Percentiles rank a stretch among this genome's conserved stretches.
Conservation (phyloP, 2,329 filamentous ascomycete genomes). For the Diaporthe amygdali region DNA sequence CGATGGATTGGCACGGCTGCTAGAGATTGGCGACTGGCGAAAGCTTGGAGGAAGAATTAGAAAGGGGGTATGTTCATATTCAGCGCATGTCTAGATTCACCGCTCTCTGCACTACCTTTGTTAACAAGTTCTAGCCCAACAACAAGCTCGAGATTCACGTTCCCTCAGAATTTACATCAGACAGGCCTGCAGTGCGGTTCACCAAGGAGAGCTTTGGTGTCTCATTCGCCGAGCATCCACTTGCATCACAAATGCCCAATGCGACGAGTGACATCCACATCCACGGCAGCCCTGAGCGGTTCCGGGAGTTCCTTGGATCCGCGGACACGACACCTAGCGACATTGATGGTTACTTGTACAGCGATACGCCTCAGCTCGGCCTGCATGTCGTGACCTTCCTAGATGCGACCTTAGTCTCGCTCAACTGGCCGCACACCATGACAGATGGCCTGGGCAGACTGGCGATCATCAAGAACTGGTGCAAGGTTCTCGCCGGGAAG, state of each 20-base stretch:
- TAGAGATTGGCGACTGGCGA: slow-evolving; percentile 50
- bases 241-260: slow-evolving; percentile 43
- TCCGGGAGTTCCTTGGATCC: slow-evolving; percentile 32
- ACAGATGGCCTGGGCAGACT: slow-evolving; percentile 51
- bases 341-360: slow-evolving; percentile 44
- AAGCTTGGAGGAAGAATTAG: slow-evolving; percentile 51
- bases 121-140: slow-evolving; percentile 21
- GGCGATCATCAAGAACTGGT: slow-evolving; percentile 52
- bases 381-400: slow-evolving; percentile 54
- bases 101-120: not conserved
- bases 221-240: slow-evolving; percentile 45
- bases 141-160: slow-evolving; percentile 40
- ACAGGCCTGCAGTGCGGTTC: slow-evolving; percentile 46
- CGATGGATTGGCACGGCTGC: slow-evolving; percentile 39
- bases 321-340: slow-evolving; percentile 32
- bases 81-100: not conserved
- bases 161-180: slow-evolving; percentile 34
- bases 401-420: slow-evolving; percentile 53
- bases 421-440: slow-evolving; percentile 53
- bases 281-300: slow-evolving; percentile 32
- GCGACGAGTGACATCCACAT: slow-evolving; percentile 35
- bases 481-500: slow-evolving; percentile 46
- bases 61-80: not conserved
- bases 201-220: slow-evolving; percentile 41
- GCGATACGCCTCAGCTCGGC: slow-evolving; percentile 50